Evolutionary conservation across 257 asterid genomes (phyloP).

Genomic region (Fraxinus excelsior): DNA sequence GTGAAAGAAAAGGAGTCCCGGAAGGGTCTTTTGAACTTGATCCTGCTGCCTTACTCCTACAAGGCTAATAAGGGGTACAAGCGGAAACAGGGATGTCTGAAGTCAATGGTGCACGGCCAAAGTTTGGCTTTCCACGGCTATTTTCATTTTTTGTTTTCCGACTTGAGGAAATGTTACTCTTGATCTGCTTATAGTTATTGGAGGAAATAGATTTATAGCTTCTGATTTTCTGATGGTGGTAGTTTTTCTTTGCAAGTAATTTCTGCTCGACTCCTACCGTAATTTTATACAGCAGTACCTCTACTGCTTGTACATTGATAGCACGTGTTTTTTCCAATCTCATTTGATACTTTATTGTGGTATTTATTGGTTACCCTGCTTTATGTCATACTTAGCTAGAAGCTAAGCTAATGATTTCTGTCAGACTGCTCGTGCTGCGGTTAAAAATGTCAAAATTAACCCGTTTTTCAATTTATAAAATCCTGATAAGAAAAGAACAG

Average conservation of each 20-base stretch:
- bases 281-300: background rate
- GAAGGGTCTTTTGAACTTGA: constrained; percentile 61
- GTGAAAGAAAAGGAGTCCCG: constrained; percentile 50
- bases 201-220: background rate
- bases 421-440: background rate
- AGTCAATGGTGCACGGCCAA: constrained; percentile 13
- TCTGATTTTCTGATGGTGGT: background rate
- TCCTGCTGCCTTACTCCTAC: constrained; percentile 46
- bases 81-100: constrained; percentile 8
- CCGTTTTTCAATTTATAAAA: background rate
- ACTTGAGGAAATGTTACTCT: background rate
- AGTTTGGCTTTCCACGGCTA: background rate
- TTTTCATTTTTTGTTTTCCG: background rate
- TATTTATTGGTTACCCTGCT: background rate
- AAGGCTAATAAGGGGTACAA: constrained; percentile 25
- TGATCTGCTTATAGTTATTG: background rate
- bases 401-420: too few relatives aligned
- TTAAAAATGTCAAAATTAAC: background rate
- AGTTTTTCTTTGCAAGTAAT: background rate
- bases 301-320: background rate
- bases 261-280: background rate
- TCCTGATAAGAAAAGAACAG: background rate
- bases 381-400: too few relatives aligned
- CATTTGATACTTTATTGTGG: background rate
- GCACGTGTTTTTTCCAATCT: background rate